Conservation (phyloP, 169 alveolate species). For the Cryptosporidium muris region DNA sequence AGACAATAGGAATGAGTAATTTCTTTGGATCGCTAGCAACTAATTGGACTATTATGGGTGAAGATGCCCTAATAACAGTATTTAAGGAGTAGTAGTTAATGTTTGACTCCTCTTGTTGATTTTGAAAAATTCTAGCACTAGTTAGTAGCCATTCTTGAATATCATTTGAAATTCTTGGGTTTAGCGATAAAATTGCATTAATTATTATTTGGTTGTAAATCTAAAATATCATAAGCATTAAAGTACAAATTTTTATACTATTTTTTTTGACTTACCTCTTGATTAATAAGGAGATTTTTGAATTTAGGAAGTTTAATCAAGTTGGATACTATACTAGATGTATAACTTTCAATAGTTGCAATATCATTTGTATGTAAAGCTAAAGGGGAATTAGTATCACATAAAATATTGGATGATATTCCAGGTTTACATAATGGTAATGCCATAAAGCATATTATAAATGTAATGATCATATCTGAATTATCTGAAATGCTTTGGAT, state of each 20-base stretch:
- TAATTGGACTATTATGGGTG: conserved; percentile 1
- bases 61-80: not conserved
- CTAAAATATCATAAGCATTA: conserved; percentile 12
- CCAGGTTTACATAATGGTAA: conserved; percentile 47
- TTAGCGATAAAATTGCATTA: conserved; percentile 8
- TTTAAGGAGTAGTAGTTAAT: not conserved
- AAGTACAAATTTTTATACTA: not conserved
- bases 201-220: conserved; percentile 8
- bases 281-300: conserved; percentile 4
- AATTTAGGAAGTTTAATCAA: conserved; percentile 26
- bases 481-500: conserved; percentile 4
- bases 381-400: not conserved
- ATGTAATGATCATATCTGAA: not conserved
- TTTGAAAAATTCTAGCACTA: not conserved
- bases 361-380: conserved; percentile 27
- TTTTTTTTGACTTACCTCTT: conserved; percentile 20
- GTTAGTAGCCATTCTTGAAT: conserved; percentile 3
- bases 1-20: conserved; percentile 2
- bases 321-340: conserved; percentile 3
- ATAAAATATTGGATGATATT: conserved; percentile 26
- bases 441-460: conserved; percentile 38
- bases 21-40: not conserved
- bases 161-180: conserved; percentile 16
- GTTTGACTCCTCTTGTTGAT: not conserved
- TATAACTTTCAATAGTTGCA: conserved; percentile 10